Percentiles rank a stretch among this genome's conserved stretches.
phyloP scores from a whole-genome alignment of 768 basidiomycete genomes.

The Lactarius trivialis region DNA sequence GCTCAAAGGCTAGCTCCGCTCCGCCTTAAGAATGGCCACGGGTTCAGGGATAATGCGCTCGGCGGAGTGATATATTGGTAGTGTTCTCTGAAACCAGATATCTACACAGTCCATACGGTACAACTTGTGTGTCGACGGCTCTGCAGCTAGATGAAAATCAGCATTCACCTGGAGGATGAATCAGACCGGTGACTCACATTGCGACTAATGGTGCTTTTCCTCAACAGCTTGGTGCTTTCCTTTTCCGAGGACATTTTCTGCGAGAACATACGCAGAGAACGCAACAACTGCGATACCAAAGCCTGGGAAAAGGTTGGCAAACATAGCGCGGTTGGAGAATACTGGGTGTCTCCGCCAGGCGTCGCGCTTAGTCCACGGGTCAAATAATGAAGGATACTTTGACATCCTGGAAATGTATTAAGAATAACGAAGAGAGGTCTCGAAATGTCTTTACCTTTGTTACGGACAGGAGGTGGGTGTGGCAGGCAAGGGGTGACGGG shows the following conservation, averaged over 20 bases:
- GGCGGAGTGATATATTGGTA: neutral
- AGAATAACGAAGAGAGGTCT: neutral
- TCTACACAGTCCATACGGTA: neutral
- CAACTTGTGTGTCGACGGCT: neutral
- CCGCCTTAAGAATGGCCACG: too few species aligned
- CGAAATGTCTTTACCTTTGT: neutral
- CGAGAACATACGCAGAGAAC: slow-evolving; percentile 86
- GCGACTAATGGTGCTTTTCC: slow-evolving; percentile 17
- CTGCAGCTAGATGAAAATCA: neutral
- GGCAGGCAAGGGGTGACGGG: neutral
- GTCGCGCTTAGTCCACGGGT: slow-evolving; percentile 91
- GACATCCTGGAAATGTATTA: slow-evolving; percentile 9
- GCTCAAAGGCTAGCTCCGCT: too few species aligned
- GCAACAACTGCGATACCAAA: slow-evolving; percentile 90
- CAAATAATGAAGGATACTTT: slow-evolving; percentile 66
- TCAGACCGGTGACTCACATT: neutral
- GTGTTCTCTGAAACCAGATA: neutral
- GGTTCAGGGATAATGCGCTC: neutral
- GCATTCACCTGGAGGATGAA: neutral
- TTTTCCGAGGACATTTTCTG: slow-evolving; percentile 54
- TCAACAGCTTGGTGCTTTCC: slow-evolving; percentile 12
- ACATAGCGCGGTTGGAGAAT: slow-evolving; percentile 81
- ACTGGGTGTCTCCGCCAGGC: slow-evolving; percentile 90
- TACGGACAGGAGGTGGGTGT: neutral
- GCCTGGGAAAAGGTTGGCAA: slow-evolving; percentile 88